phyloP scores from a whole-genome alignment of 257 asterid species.

The Salvia miltiorrhiza region DNA sequence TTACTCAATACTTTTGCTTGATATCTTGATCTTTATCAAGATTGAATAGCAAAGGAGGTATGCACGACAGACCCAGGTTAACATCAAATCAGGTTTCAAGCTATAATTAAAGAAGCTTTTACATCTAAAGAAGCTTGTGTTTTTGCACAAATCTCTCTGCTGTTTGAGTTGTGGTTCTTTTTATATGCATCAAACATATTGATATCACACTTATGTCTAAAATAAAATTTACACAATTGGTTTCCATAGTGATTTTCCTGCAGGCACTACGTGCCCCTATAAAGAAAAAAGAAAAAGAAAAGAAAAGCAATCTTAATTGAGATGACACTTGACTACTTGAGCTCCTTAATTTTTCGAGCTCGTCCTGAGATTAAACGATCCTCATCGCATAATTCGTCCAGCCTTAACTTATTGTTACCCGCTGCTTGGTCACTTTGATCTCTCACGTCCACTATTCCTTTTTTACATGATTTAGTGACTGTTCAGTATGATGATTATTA shows the following conservation, averaged over 20 bases:
- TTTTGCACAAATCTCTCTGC: slow-evolving; percentile 7
- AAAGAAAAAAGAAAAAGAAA: not conserved
- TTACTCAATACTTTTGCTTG: not conserved
- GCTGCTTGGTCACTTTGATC: not conserved
- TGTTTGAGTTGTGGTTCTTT: not conserved
- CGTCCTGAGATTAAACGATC: not conserved
- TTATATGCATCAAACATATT: not conserved
- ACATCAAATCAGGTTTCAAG: not conserved
- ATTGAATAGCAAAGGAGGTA: not conserved
- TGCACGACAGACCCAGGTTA: slow-evolving; percentile 7
- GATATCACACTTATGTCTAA: not conserved
- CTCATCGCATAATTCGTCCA: not conserved
- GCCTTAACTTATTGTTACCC: not conserved
- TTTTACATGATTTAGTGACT: not conserved
- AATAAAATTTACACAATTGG: slow-evolving; percentile 4
- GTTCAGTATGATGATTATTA: not conserved
- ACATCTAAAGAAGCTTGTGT: not conserved
- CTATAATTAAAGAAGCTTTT: not conserved
- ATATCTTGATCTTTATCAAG: not conserved
- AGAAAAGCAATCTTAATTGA: not conserved
- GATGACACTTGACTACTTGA: too few relatives aligned
- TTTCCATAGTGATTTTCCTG: not conserved
- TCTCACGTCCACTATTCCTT: not conserved
- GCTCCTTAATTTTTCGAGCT: too few relatives aligned
- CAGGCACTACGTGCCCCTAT: not conserved